A percentile compares a stretch with the other conserved stretches of the same genome.
These are phyloP conservation scores for Ramalina peruviana DNA, from an alignment of 495 filamentous ascomycete genomes.

Conservation along the genomic window DNA sequence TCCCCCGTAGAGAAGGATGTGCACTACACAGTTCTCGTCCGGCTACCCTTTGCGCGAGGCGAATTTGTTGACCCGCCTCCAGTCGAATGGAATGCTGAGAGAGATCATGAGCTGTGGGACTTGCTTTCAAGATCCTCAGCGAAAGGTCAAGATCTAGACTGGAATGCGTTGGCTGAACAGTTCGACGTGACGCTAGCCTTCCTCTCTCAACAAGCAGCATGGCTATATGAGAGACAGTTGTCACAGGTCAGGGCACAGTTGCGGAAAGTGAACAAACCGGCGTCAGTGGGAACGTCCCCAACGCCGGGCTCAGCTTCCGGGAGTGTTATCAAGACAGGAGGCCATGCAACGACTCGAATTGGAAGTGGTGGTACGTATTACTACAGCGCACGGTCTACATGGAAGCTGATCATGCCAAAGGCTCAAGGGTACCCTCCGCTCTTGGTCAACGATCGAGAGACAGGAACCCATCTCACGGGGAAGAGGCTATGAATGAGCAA, in stretches of 20 bases:
- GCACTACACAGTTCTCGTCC: slow-evolving; percentile 56
- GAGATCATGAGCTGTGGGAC: slow-evolving; percentile 84
- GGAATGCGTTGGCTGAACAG: slow-evolving; percentile 43
- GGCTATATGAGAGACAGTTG: slow-evolving; percentile 84
- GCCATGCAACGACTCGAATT: slow-evolving; percentile 43
- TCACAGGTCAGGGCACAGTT: slow-evolving; percentile 84
- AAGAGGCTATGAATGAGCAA: slow-evolving; percentile 1
- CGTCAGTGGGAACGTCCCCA: slow-evolving; percentile 31
- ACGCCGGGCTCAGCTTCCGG: slow-evolving; percentile 35
- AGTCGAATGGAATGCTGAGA: slow-evolving; percentile 62
- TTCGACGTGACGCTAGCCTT: slow-evolving; percentile 75
- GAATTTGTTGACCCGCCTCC: slow-evolving; percentile 83
- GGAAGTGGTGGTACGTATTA: slow-evolving; percentile 39
- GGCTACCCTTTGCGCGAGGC: slow-evolving; percentile 73
- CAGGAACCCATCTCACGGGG: slow-evolving; percentile 22
- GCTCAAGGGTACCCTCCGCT: slow-evolving; percentile 41
- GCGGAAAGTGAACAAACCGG: slow-evolving; percentile 49
- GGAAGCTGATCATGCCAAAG: slow-evolving; percentile 21
- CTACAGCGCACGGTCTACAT: neutral
- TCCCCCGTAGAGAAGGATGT: neutral
- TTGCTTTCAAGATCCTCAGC: slow-evolving; percentile 55
- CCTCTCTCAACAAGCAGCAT: slow-evolving; percentile 84
- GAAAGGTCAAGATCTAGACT: slow-evolving; percentile 69
- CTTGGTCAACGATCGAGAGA: slow-evolving; percentile 52
- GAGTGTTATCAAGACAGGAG: slow-evolving; percentile 32